phyloP scores from a whole-genome alignment of 2,329 filamentous ascomycete genomes.

The Tolypocladium amazonense region DNA sequence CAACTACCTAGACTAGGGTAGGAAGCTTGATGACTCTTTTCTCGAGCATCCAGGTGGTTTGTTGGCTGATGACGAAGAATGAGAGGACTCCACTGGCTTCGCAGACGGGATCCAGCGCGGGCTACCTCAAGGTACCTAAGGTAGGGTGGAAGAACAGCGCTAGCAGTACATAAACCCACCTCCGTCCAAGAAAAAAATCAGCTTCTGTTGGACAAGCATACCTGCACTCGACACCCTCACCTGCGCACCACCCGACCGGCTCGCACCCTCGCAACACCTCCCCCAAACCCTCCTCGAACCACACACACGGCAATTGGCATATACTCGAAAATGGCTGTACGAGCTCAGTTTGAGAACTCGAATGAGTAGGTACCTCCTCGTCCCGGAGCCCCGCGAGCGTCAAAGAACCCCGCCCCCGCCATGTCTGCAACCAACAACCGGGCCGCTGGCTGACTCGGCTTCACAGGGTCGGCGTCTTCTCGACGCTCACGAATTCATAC shows the following conservation, averaged over 20 bases:
- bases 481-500: slow-evolving; percentile 95
- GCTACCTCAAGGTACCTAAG: not conserved
- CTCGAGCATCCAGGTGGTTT: not conserved
- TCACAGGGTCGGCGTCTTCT: slow-evolving; percentile 83
- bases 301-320: not conserved
- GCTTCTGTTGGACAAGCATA: not conserved
- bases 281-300: not conserved
- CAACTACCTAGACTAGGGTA: not conserved
- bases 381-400: not conserved
- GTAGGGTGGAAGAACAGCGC: not conserved
- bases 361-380: slow-evolving; percentile 59
- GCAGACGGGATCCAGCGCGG: not conserved
- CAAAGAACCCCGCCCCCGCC: slow-evolving; percentile 14
- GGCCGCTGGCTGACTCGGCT: slow-evolving; percentile 2
- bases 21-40: not conserved
- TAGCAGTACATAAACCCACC: not conserved
- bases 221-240: not conserved
- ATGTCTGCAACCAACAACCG: not conserved
- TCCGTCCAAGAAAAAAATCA: not conserved
- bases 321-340: slow-evolving; percentile 47
- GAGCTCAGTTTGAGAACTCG: slow-evolving; percentile 77
- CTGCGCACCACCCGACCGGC: not conserved
- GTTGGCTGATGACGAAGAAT: not conserved
- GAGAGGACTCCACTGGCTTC: not conserved
- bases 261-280: not conserved